Base-by-base conservation (phyloP, 148 eudicot species). In the Diospyros lotus region DNA sequence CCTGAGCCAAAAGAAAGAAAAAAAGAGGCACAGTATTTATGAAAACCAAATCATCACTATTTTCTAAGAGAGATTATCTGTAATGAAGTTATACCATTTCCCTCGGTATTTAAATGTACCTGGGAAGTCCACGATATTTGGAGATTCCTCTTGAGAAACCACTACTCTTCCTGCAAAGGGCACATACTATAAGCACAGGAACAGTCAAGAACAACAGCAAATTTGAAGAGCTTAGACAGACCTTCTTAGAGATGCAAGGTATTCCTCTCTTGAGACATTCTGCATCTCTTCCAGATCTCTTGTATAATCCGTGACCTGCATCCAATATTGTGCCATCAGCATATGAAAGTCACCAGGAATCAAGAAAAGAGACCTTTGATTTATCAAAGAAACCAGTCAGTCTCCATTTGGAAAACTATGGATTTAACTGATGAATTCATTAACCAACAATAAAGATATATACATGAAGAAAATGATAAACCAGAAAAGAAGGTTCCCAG, bases 241-340 rank as follows among this genome's bases (percentile, higher is more conserved):
- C 99, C 99, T 92, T 76, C 97, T 81, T 71, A 95, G 87, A 61
- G 99, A 89, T 71, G 99, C 99, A 76, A 95, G 99, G 71, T 95
- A 95, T 62, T 95, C 99, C 83, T 95, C 99, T 79, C 99, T 88
- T 48, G 99, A 92, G 66, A 95, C 78, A 78, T 89, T 95, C 84
- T 95, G 94, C 99, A 95, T 95, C 89, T 95, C 99, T 58, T 93
- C 97, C 66, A 95, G 90, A 81, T 95, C 99, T 82, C 99, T 87
- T 52, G 90, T 79, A 81, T 95, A 95, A 80, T 95, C 97, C 61
- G 87, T 87, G 54, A 93, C 99, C 98, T 95, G 87, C 80, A 85
- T 45, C 81, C 79, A 72, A 79, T 46, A 53, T 69, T 54, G 38
- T 69, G 51, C n/a, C 43, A 2, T 43, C 51, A 52, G 6, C n/a